These are phyloP conservation scores for Hypoxylon rickii DNA, from an alignment of 495 filamentous ascomycete genomes.

Conservation along the genomic window DNA sequence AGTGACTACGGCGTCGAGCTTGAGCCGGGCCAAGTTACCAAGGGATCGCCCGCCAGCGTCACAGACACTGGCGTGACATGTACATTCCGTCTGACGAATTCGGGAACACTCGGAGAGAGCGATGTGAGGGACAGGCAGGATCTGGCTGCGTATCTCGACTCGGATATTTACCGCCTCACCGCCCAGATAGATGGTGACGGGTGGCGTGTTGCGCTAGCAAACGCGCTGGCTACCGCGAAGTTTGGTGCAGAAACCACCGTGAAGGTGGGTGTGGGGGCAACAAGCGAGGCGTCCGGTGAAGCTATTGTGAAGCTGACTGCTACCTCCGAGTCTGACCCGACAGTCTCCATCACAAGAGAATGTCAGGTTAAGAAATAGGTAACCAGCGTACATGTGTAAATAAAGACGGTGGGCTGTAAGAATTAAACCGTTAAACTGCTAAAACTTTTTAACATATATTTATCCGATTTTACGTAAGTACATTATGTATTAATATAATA, in stretches of 20 bases:
- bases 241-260: constrained; percentile 36
- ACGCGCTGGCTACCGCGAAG: constrained; percentile 37
- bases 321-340: constrained; percentile 44
- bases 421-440: too few species aligned
- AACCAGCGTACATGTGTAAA: too few species aligned
- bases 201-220: constrained; percentile 44
- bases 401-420: too few species aligned
- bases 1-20: constrained; percentile 39
- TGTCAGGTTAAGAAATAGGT: constrained; percentile 37
- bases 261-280: constrained; percentile 40
- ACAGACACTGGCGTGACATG: constrained; percentile 33
- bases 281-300: constrained; percentile 16
- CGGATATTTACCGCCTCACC: constrained; percentile 39
- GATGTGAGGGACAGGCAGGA: constrained; percentile 37
- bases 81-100: constrained; percentile 43
- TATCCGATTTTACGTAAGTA: too few species aligned
- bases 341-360: constrained; percentile 23
- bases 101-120: constrained; percentile 27
- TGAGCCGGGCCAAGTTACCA: constrained; percentile 23
- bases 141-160: constrained; percentile 30
- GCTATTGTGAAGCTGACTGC: constrained; percentile 43
- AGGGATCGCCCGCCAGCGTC: constrained; percentile 17
- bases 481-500: too few species aligned
- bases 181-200: constrained; percentile 39
- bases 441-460: too few species aligned